Base-by-base conservation (phyloP, 108 stramenopile genomes). In the Nitzschia sp. region DNA sequence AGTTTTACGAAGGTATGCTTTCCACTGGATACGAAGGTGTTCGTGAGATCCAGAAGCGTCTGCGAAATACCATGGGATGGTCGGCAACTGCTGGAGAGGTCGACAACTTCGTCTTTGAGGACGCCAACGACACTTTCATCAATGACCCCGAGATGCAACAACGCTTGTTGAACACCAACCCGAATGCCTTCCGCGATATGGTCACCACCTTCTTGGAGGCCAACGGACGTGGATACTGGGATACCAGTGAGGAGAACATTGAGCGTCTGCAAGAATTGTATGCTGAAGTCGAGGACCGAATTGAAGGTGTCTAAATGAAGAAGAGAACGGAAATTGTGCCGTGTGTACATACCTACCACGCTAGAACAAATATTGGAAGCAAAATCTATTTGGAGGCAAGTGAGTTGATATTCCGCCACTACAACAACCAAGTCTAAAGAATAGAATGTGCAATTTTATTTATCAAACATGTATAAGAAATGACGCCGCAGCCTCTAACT, bases 1-100 rank as follows among this genome's bases (percentile, higher is more conserved):
- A 98, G 87, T 98, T 98, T 78, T 96, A 96, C 81, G 97, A 98
- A 72, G 97, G 97, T 77, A 97, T 98, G 97, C 89, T 98, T 64
- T 83, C 87, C 5, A 95, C 95, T 38, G 97, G 97, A 54, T 98
- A 95, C 81, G 97, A 98, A 80, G 97, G 97, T 56, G 92, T 96
- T 28, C 89, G 97, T 60, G 97, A 98, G 75, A 96, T 98, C 82
- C 96, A 96, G 47, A 98, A 98, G 90, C 92, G 97, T 66, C 92
- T 98, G 36, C 86, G 96, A 26, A 98, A 98, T 78, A 98, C 97
- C 57, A 94, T 98, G 92, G 97, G 97, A 59, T 98, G 97, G 97
- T 94, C 94, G 32, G 97, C 97, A 24, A 98, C 97, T 48, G 96
- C 96, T 49, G 97, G 96, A 29, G 97, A 97, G 72, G 96, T 97